These are phyloP conservation scores for Ophiosphaerella korrae DNA, from an alignment of 2,329 filamentous ascomycete genomes.

Conservation along the genomic window DNA sequence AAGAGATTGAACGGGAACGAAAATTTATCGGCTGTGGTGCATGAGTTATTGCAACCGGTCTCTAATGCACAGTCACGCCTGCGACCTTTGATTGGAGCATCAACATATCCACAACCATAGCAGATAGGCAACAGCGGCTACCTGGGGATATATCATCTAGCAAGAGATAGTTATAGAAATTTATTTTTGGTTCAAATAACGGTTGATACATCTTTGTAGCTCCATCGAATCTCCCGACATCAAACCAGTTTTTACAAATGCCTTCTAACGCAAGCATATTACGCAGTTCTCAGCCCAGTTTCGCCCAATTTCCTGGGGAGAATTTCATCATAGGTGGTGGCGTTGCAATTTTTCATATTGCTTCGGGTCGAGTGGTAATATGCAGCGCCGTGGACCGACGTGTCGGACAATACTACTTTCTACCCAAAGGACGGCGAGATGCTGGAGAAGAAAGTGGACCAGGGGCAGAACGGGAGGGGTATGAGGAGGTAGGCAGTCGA, in stretches of 20 bases:
- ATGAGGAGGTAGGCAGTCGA: constrained; percentile 49
- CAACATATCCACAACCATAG: no score
- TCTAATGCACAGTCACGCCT: not conserved
- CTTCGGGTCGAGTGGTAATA: constrained; percentile 52
- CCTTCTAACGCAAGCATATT: constrained; percentile 8
- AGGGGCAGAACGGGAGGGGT: constrained; percentile 56
- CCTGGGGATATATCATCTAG: no score
- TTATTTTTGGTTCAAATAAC: no score
- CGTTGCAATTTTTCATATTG: constrained; percentile 58
- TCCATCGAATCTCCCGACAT: not conserved
- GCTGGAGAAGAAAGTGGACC: constrained; percentile 50
- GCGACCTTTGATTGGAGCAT: no score
- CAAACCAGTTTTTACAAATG: constrained; percentile 1
- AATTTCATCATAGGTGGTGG: constrained; percentile 44
- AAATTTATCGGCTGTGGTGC: no score
- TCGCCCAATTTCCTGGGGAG: constrained; percentile 36
- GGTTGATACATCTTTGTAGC: not conserved
- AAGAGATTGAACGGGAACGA: no score
- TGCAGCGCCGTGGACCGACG: constrained; percentile 50
- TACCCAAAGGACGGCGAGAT: constrained; percentile 57
- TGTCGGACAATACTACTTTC: constrained; percentile 50
- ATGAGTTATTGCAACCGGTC: not conserved
- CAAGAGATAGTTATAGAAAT: no score
- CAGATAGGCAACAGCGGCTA: no score
- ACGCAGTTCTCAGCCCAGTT: constrained; percentile 16